Evolutionary conservation across 805 yeast genomes (phyloP).

Genomic region (Candida succiphila): DNA sequence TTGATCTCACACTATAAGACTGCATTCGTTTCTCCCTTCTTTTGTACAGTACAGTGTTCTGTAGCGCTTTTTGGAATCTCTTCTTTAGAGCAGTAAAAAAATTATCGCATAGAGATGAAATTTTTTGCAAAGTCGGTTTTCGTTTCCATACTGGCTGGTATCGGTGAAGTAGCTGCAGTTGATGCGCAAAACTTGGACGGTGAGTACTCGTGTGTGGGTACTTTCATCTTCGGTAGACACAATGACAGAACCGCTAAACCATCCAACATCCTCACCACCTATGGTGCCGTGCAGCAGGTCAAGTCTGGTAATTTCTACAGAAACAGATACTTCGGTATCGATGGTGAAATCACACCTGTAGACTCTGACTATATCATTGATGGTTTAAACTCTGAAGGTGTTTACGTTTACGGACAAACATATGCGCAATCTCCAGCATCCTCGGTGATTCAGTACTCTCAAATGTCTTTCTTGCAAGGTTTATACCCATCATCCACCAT

Average conservation of each 20-base stretch:
- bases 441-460: conserved; percentile 30
- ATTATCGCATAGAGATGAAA: too few relatives aligned
- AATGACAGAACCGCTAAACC: conserved; percentile 40
- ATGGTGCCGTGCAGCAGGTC: conserved; percentile 29
- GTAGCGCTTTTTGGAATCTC: too few relatives aligned
- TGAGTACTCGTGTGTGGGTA: conserved; percentile 25
- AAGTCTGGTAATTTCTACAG: conserved; percentile 30
- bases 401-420: conserved; percentile 25
- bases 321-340: conserved; percentile 31
- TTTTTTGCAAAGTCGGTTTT: neutral
- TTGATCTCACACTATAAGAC: too few relatives aligned
- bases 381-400: conserved; percentile 24
- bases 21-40: too few relatives aligned
- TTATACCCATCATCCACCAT: conserved; percentile 31
- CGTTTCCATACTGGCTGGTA: neutral
- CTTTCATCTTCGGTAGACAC: conserved; percentile 38
- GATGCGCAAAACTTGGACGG: conserved; percentile 13
- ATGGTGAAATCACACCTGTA: conserved; percentile 12
- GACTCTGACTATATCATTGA: conserved; percentile 20
- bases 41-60: too few relatives aligned
- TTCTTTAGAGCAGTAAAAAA: too few relatives aligned
- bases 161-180: conserved; percentile 6
- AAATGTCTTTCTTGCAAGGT: conserved; percentile 35
- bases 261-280: conserved; percentile 30
- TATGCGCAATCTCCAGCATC: conserved; percentile 26